These are phyloP conservation scores for Amylocarpus encephaloides DNA, from an alignment of 2,329 filamentous ascomycete species.

Conservation along the genomic window DNA sequence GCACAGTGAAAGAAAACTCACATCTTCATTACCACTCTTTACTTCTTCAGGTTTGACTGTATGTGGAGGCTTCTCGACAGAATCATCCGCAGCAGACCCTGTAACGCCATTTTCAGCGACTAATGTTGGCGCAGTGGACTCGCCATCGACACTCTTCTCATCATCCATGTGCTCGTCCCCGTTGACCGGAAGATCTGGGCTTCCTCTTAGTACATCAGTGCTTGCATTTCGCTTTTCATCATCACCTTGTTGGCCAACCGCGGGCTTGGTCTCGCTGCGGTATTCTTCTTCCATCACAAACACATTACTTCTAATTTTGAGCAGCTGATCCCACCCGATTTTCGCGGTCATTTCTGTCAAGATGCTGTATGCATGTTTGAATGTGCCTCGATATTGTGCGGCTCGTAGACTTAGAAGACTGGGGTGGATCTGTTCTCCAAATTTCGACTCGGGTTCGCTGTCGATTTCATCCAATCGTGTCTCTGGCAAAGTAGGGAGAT, in stretches of 20 bases:
- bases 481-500: constrained; percentile 80
- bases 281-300: constrained; percentile 99
- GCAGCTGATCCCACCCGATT: constrained; percentile 94
- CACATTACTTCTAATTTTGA: constrained; percentile 91
- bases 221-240: constrained; percentile 62
- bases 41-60: constrained; percentile 71
- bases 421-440: constrained; percentile 79
- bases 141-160: constrained; percentile 29
- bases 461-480: constrained; percentile 94
- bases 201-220: constrained; percentile 69
- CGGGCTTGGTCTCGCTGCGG: constrained; percentile 73
- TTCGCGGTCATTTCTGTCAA: constrained; percentile 93
- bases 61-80: constrained; percentile 73
- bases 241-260: constrained; percentile 37
- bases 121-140: constrained; percentile 20
- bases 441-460: constrained; percentile 76
- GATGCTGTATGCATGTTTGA: constrained; percentile 88
- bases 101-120: constrained; percentile 24
- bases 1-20: constrained; percentile 34
- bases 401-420: constrained; percentile 81
- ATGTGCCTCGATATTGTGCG: constrained; percentile 87
- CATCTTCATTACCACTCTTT: constrained; percentile 68
- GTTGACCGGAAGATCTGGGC: constrained; percentile 51
- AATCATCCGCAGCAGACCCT: constrained; percentile 22
- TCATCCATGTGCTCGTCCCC: constrained; percentile 33